These are phyloP conservation scores for Emericellopsis atlantica DNA, from an alignment of 2,329 filamentous ascomycete species.

Conservation along the genomic window DNA sequence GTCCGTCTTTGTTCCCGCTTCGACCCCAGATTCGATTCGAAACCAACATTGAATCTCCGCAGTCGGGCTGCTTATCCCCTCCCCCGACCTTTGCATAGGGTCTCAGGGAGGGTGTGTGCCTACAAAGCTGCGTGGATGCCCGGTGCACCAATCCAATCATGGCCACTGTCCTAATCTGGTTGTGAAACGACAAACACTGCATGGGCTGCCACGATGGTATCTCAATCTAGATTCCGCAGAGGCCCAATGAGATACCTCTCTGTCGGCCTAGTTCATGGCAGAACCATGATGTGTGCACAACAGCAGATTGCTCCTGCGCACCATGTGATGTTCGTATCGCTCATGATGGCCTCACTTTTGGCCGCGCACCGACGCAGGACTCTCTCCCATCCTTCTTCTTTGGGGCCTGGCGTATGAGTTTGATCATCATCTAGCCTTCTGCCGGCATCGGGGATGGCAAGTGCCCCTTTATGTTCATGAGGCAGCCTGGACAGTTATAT, in stretches of 20 bases:
- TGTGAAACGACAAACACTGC: conserved; percentile 1
- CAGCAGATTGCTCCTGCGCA: background rate
- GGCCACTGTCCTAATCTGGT: background rate
- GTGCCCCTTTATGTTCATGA: background rate
- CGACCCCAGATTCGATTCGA: background rate
- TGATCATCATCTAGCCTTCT: background rate
- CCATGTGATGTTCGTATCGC: background rate
- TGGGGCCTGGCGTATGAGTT: background rate
- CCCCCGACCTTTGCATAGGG: background rate
- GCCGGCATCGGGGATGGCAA: background rate
- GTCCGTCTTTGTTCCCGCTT: background rate
- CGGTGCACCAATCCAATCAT: background rate
- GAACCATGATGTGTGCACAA: background rate
- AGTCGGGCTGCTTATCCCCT: too few species aligned
- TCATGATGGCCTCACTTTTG: background rate
- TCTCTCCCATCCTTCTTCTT: background rate
- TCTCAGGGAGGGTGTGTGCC: background rate
- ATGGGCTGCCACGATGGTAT: background rate
- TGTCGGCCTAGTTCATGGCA: background rate
- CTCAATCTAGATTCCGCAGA: background rate
- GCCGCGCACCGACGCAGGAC: background rate
- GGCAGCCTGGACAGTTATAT: background rate
- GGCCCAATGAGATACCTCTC: background rate
- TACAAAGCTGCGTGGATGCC: background rate
- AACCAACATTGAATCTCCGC: background rate